These are phyloP conservation scores for Daldinia decipiens DNA, from an alignment of 495 filamentous ascomycete species.

Conservation along the genomic window DNA sequence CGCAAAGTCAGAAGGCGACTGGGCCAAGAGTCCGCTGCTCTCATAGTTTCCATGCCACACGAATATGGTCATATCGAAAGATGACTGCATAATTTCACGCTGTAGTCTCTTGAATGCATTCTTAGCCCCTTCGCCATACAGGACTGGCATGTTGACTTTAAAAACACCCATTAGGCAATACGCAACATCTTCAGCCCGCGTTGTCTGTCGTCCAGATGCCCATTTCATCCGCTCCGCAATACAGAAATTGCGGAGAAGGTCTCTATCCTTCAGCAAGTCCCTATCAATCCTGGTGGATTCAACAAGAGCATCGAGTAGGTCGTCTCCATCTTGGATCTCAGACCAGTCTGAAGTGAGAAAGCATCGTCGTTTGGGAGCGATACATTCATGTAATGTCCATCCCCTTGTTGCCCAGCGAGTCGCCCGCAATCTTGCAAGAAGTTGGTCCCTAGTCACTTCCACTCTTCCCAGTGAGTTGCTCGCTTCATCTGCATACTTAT, in stretches of 20 bases:
- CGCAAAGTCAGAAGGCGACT: conserved; percentile 21
- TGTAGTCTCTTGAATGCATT: conserved; percentile 39
- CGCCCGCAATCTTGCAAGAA: conserved; percentile 3
- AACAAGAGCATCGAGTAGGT: conserved; percentile 15
- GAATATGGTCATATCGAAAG: conserved; percentile 41
- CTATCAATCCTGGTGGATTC: conserved; percentile 19
- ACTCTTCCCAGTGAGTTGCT: neutral
- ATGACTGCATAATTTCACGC: conserved; percentile 31
- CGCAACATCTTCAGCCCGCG: conserved; percentile 25
- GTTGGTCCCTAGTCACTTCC: neutral
- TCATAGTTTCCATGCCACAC: conserved; percentile 33
- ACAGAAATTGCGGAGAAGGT: conserved; percentile 1
- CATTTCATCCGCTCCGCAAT: conserved; percentile 33
- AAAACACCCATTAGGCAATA: conserved; percentile 37
- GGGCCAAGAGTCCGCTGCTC: conserved; percentile 20
- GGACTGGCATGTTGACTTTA: conserved; percentile 30
- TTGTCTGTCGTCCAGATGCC: conserved; percentile 27
- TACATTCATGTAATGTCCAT: conserved; percentile 38
- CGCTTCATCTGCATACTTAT: neutral
- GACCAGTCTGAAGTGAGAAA: conserved; percentile 29
- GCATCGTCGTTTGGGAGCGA: conserved; percentile 12
- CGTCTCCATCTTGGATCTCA: conserved; percentile 24
- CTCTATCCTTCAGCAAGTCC: conserved; percentile 11
- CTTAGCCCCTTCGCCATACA: conserved; percentile 36
- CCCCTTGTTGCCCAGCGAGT: conserved; percentile 26